These are phyloP conservation scores for Aspergillus flavus DNA, from an alignment of 2,329 filamentous ascomycete genomes.

Conservation along the genomic window DNA sequence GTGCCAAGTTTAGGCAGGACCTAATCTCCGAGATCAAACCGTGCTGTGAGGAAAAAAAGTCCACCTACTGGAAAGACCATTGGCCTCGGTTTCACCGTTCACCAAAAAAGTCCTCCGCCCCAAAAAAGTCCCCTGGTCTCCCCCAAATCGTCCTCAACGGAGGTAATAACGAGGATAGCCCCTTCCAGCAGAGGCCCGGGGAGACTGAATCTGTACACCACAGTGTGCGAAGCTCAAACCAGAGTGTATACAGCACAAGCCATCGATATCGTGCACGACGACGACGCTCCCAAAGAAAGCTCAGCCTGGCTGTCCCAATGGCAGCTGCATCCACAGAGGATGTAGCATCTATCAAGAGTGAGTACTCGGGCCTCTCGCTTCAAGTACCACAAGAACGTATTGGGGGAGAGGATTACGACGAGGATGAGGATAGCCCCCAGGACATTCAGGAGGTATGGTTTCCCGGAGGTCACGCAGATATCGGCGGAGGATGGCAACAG, in stretches of 20 bases:
- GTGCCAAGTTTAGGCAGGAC: slow-evolving; percentile 62
- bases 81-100: slow-evolving; percentile 21
- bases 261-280: slow-evolving; percentile 34
- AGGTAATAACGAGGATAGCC: slow-evolving; percentile 11
- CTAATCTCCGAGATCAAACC: slow-evolving; percentile 52
- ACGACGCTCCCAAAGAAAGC: slow-evolving; percentile 13
- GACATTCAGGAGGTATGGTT: slow-evolving; percentile 79
- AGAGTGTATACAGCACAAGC: slow-evolving; percentile 15
- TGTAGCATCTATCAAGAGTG: slow-evolving; percentile 32
- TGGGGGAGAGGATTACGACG: slow-evolving; percentile 25
- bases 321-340: slow-evolving; percentile 33
- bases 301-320: slow-evolving; percentile 33
- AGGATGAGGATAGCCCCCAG: slow-evolving; percentile 53
- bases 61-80: slow-evolving; percentile 23
- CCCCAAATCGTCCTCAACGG: slow-evolving; percentile 38
- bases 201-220: slow-evolving; percentile 35
- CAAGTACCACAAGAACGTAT: slow-evolving; percentile 26
- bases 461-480: slow-evolving; percentile 74
- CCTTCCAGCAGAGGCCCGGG: slow-evolving; percentile 14
- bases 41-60: slow-evolving; percentile 25
- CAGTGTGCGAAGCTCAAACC: slow-evolving; percentile 25
- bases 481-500: slow-evolving; percentile 74
- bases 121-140: slow-evolving; percentile 18
- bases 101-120: slow-evolving; percentile 4
- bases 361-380: slow-evolving; percentile 33